A percentile compares a stretch with the other conserved stretches of the same genome.
Evolutionary conservation across 169 alveolate genomes (phyloP).

Genomic region (Perkinsus marinus): DNA sequence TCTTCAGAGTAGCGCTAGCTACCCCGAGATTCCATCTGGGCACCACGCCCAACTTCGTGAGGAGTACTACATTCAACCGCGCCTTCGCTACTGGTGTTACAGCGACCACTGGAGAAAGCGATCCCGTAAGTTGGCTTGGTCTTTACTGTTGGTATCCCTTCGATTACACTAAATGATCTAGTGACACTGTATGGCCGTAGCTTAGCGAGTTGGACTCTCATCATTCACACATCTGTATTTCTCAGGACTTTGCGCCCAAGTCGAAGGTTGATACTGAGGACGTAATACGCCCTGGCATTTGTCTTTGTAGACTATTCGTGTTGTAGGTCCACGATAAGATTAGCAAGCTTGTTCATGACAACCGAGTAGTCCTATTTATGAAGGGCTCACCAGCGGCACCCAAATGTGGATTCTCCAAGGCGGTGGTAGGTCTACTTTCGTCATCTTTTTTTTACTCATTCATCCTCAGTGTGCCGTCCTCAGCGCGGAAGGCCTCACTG

Average conservation of each 20-base stretch:
- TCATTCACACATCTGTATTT: too few relatives aligned
- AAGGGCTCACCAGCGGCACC: slow-evolving; percentile 64
- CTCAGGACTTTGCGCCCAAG: background rate
- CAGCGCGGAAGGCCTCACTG: background rate
- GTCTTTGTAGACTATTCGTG: background rate
- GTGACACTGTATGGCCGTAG: too few relatives aligned
- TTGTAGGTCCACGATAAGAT: background rate
- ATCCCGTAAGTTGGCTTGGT: background rate
- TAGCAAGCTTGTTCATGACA: background rate
- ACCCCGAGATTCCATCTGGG: too few relatives aligned
- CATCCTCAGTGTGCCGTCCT: background rate
- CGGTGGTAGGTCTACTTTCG: background rate
- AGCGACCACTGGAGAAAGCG: background rate
- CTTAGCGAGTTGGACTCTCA: too few relatives aligned
- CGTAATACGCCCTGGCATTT: background rate
- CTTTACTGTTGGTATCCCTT: background rate
- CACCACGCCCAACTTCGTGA: too few relatives aligned
- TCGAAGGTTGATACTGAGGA: background rate
- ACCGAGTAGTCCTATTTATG: slow-evolving; percentile 42
- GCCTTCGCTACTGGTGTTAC: background rate
- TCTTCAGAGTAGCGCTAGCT: too few relatives aligned
- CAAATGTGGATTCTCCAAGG: slow-evolving; percentile 52
- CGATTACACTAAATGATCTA: too few relatives aligned
- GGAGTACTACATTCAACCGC: too few relatives aligned
- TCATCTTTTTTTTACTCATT: background rate